phyloP scores from a whole-genome alignment of 805 yeast species.

The Candida michaelii region DNA sequence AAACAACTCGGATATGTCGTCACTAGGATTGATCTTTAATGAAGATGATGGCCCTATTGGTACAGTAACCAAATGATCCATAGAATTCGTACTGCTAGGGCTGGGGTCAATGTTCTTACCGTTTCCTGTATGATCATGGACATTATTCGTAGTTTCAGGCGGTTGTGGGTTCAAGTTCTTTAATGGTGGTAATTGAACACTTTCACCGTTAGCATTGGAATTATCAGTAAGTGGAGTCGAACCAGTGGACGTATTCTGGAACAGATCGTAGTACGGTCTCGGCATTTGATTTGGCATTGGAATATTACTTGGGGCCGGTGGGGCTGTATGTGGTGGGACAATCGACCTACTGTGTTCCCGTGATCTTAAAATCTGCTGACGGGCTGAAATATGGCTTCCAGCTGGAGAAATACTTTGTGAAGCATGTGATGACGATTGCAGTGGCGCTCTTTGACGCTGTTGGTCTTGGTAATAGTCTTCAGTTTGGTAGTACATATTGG shows the following conservation, averaged over 20 bases:
- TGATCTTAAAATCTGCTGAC: slow-evolving; percentile 8
- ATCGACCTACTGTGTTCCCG: slow-evolving; percentile 5
- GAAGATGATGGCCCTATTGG: slow-evolving; percentile 37
- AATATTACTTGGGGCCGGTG: slow-evolving; percentile 16
- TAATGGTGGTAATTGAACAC: slow-evolving; percentile 16
- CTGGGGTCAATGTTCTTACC: slow-evolving; percentile 2
- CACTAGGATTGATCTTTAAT: slow-evolving; percentile 32
- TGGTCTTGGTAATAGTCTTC: neutral
- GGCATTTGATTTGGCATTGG: slow-evolving; percentile 9
- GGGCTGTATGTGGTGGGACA: slow-evolving; percentile 15
- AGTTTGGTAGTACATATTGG: neutral
- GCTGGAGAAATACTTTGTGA: slow-evolving; percentile 5
- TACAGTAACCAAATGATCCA: slow-evolving; percentile 22
- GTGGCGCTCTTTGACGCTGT: neutral
- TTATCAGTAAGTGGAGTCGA: neutral
- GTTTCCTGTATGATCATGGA: neutral
- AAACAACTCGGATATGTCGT: slow-evolving; percentile 30
- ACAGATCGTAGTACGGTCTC: slow-evolving; percentile 1
- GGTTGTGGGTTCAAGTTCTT: slow-evolving; percentile 6
- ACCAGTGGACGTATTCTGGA: neutral
- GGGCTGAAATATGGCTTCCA: slow-evolving; percentile 9
- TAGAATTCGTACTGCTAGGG: neutral
- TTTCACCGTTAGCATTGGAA: neutral
- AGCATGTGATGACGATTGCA: slow-evolving; percentile 1
- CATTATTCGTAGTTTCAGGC: neutral